Evolutionary conservation across 208 protist genomes (phyloP).

Genomic region (Trypanosoma theileri): DNA sequence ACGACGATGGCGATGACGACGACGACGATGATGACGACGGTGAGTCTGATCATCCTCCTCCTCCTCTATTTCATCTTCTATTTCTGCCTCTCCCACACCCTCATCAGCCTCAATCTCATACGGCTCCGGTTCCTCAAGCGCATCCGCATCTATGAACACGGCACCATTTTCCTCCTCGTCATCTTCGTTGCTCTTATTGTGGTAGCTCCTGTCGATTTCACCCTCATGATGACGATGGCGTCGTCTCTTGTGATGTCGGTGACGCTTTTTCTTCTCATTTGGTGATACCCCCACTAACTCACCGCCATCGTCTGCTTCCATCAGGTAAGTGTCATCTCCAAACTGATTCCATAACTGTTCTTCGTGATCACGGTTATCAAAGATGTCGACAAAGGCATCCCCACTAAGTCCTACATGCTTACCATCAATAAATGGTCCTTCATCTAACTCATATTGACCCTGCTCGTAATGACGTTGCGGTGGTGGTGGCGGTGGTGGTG

Average conservation of each 20-base stretch:
- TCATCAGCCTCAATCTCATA: conserved; percentile 26
- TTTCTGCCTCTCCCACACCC: conserved; percentile 27
- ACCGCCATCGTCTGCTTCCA: conserved; percentile 23
- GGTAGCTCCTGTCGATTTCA: background rate
- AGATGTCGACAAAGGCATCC: conserved; percentile 6
- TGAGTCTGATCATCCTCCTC: background rate
- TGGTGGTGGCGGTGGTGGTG: conserved; percentile 12
- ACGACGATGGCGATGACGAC: background rate
- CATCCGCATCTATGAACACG: background rate
- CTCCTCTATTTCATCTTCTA: conserved; percentile 7
- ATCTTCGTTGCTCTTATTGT: background rate
- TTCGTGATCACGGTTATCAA: conserved; percentile 14
- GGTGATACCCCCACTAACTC: background rate
- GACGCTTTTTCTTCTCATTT: background rate
- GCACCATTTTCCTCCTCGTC: background rate
- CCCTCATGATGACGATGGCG: conserved; percentile 1
- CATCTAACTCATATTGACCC: conserved; percentile 5
- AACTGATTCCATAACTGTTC: conserved; percentile 23
- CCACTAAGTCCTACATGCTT: conserved; percentile 13
- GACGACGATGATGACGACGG: background rate
- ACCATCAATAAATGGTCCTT: conserved; percentile 22
- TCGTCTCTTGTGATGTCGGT: conserved; percentile 1
- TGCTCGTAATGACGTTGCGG: background rate
- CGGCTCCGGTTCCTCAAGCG: background rate
- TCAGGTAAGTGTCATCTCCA: conserved; percentile 15